phyloP scores from a whole-genome alignment of 2,329 filamentous ascomycete species.

The Aspergillus melleus region DNA sequence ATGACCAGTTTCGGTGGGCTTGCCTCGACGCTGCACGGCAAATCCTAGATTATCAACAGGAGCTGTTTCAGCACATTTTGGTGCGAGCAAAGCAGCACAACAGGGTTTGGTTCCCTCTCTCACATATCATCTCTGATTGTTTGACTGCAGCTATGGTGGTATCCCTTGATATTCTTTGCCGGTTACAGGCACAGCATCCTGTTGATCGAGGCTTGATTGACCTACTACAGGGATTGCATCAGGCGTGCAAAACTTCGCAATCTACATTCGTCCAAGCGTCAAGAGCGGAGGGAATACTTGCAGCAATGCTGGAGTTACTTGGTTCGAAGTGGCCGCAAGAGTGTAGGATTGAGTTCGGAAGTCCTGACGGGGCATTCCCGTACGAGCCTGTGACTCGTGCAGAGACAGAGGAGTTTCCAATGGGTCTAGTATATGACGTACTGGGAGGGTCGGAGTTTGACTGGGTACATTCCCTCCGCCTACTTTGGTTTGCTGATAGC shows the following conservation, averaged over 20 bases:
- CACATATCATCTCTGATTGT: conserved; percentile 42
- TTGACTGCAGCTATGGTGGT: conserved; percentile 51
- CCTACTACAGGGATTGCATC: background rate
- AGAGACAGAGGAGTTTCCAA: background rate
- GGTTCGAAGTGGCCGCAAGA: background rate
- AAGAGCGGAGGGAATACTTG: background rate
- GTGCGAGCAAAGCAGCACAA: conserved; percentile 42
- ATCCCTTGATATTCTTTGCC: conserved; percentile 38
- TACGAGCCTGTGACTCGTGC: background rate
- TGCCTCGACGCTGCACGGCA: conserved; percentile 49
- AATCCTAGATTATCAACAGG: conserved; percentile 46
- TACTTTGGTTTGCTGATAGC: background rate
- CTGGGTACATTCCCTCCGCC: background rate
- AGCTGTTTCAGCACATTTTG: conserved; percentile 43
- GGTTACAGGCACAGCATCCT: background rate
- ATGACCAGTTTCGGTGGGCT: conserved; percentile 35
- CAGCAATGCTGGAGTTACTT: background rate
- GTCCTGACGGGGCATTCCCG: background rate
- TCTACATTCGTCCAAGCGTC: background rate
- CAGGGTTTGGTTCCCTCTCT: conserved; percentile 47
- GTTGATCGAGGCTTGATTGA: background rate
- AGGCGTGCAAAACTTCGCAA: background rate
- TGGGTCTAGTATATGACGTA: background rate
- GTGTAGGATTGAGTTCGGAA: no score
- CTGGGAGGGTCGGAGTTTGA: background rate